Percentiles rank a stretch among this genome's conserved stretches.
Conservation (phyloP, 768 basidiomycete genomes). For the Naganishia vaughanmartiniae region DNA sequence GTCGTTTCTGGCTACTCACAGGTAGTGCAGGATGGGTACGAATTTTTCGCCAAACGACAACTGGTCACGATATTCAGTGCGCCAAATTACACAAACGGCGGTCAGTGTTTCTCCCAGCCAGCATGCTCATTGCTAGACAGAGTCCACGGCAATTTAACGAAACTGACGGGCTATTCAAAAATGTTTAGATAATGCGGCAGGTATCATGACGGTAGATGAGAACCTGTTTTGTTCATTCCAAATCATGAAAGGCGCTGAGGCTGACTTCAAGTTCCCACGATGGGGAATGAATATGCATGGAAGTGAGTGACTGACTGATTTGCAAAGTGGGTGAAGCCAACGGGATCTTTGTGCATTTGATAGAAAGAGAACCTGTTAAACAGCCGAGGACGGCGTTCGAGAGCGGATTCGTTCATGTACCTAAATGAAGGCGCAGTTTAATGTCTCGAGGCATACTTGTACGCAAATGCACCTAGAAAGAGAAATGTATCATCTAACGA, state of each 20-base stretch:
- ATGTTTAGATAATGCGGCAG: slow-evolving; percentile 92
- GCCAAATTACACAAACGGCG: slow-evolving; percentile 60
- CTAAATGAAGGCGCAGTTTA: too few relatives aligned
- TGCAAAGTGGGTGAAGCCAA: too few relatives aligned
- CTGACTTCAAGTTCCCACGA: slow-evolving; percentile 1
- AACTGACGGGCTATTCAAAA: too few relatives aligned
- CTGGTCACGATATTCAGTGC: slow-evolving; percentile 95
- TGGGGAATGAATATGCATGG: slow-evolving; percentile 17
- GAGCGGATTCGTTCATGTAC: too few relatives aligned
- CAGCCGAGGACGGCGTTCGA: slow-evolving; percentile 2
- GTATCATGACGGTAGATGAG: slow-evolving; percentile 99
- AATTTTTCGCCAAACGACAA: slow-evolving; percentile 97
- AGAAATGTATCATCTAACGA: too few relatives aligned
- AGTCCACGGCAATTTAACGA: too few relatives aligned
- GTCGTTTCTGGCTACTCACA: slow-evolving; percentile 46
- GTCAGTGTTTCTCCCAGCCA: neutral
- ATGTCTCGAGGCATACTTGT: too few relatives aligned
- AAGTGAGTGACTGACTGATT: neutral
- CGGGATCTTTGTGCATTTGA: neutral
- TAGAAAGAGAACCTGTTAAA: neutral
- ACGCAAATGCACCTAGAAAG: too few relatives aligned
- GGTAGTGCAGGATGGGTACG: slow-evolving; percentile 99
- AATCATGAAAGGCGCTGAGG: slow-evolving; percentile 55
- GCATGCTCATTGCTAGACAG: too few relatives aligned
- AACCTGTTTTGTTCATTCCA: slow-evolving; percentile 97